These are phyloP conservation scores for Citrus medica DNA, from an alignment of 345 rosid genomes.

Conservation along the genomic window DNA sequence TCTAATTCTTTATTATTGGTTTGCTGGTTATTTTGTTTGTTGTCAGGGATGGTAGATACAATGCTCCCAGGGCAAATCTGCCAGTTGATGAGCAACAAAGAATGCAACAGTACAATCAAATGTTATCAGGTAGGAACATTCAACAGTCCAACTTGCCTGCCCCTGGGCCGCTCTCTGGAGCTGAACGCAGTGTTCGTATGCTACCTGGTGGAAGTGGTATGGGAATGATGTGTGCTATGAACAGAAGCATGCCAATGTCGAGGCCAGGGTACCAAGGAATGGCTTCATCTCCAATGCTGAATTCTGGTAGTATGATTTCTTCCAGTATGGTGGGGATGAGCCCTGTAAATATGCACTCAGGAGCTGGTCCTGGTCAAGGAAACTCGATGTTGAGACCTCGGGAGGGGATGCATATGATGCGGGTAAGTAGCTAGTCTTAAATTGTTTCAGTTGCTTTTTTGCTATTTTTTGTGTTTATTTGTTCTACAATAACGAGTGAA, in stretches of 20 bases:
- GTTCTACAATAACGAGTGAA: not conserved
- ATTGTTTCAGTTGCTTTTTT: not conserved
- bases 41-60: slow-evolving; percentile 71
- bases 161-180: slow-evolving; percentile 63
- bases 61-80: slow-evolving; percentile 65
- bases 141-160: slow-evolving; percentile 72
- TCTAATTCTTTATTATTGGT: slow-evolving; percentile 9
- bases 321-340: slow-evolving; percentile 67
- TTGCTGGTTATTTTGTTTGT: slow-evolving; percentile 12
- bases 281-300: slow-evolving; percentile 64
- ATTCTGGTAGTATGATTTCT: slow-evolving; percentile 62
- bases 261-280: slow-evolving; percentile 83
- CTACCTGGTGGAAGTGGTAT: slow-evolving; percentile 68
- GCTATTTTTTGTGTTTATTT: not conserved
- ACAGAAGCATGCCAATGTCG: slow-evolving; percentile 66
- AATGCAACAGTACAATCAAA: slow-evolving; percentile 67
- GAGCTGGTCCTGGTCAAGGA: slow-evolving; percentile 66
- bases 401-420: slow-evolving; percentile 65
- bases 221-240: slow-evolving; percentile 62
- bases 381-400: slow-evolving; percentile 75
- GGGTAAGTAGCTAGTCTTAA: slow-evolving; percentile 45
- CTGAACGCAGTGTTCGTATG: slow-evolving; percentile 58
- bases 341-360: slow-evolving; percentile 62
- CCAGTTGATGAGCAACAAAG: slow-evolving; percentile 85
- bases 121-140: slow-evolving; percentile 59